phyloP scores from a whole-genome alignment of 73 alveolate genomes.

The Tetrahymena thermophila region DNA sequence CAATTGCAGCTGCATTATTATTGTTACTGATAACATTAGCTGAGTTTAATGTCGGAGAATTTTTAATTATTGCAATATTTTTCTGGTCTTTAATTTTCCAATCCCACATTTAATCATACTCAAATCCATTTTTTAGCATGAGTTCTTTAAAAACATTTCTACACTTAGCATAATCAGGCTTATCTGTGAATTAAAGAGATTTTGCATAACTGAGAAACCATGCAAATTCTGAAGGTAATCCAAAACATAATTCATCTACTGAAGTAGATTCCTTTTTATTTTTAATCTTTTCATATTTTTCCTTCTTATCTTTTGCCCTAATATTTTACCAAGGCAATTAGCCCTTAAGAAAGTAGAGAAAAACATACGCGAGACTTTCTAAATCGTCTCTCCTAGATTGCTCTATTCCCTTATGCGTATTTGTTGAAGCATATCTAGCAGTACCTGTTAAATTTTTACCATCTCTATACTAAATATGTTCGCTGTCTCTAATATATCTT shows the following conservation, averaged over 20 bases:
- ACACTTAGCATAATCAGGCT: conserved; percentile 14
- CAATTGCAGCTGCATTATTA: not conserved
- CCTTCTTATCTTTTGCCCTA: conserved; percentile 50
- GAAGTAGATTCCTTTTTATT: conserved; percentile 79
- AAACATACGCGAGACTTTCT: conserved; percentile 63
- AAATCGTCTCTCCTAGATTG: conserved; percentile 72
- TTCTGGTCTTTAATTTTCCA: not conserved
- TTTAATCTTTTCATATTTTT: conserved; percentile 80
- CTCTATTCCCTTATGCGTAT: conserved; percentile 60
- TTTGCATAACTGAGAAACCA: conserved; percentile 31
- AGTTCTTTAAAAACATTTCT: conserved; percentile 1
- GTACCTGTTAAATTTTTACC: conserved; percentile 70
- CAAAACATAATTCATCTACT: conserved; percentile 75
- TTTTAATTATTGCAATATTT: too few relatives aligned
- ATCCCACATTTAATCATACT: not conserved
- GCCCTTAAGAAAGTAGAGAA: conserved; percentile 53
- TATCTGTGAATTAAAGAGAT: conserved; percentile 1
- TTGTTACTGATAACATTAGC: not conserved
- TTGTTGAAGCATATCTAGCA: conserved; percentile 64
- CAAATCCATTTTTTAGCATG: not conserved
- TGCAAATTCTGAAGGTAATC: not conserved
- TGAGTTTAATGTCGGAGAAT: not conserved
- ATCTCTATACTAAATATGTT: conserved; percentile 58
- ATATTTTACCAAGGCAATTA: conserved; percentile 55
- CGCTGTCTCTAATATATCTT: conserved; percentile 40